Evolutionary conservation across 768 basidiomycete genomes (phyloP).

Genomic region (Collybia nuda): DNA sequence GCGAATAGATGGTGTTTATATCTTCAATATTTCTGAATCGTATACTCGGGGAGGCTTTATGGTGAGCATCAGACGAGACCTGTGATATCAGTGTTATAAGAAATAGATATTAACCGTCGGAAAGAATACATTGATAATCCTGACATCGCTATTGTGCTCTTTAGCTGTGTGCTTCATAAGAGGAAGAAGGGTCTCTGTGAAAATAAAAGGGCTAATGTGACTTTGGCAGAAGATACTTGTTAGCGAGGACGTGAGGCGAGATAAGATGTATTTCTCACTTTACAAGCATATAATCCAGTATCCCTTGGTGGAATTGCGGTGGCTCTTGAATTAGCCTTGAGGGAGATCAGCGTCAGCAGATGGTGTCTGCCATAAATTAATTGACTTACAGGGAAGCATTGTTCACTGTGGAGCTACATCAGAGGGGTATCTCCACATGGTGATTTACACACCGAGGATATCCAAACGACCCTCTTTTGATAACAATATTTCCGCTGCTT

Average conservation of each 20-base stretch:
- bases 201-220: slow-evolving; percentile 51
- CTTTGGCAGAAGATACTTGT: slow-evolving; percentile 25
- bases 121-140: slow-evolving; percentile 53
- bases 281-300: too few relatives aligned
- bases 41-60: slow-evolving; percentile 13
- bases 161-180: slow-evolving; percentile 49
- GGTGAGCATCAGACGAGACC: slow-evolving; percentile 31
- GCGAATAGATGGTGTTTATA: slow-evolving; percentile 30
- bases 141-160: slow-evolving; percentile 51
- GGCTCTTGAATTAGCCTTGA: too few relatives aligned
- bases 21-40: slow-evolving; percentile 30
- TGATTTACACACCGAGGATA: slow-evolving; percentile 43
- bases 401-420: too few relatives aligned
- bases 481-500: slow-evolving; percentile 48
- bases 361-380: neutral
- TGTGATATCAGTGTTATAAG: slow-evolving; percentile 10
- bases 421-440: neutral
- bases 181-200: slow-evolving; percentile 55
- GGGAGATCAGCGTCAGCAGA: neutral
- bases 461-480: slow-evolving; percentile 52
- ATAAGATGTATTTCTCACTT: too few relatives aligned
- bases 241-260: neutral
- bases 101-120: neutral
- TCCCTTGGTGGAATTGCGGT: too few relatives aligned
- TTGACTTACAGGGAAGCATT: too few relatives aligned